phyloP scores from a whole-genome alignment of 2,329 filamentous ascomycete genomes.

The Cordyceps javanica region DNA sequence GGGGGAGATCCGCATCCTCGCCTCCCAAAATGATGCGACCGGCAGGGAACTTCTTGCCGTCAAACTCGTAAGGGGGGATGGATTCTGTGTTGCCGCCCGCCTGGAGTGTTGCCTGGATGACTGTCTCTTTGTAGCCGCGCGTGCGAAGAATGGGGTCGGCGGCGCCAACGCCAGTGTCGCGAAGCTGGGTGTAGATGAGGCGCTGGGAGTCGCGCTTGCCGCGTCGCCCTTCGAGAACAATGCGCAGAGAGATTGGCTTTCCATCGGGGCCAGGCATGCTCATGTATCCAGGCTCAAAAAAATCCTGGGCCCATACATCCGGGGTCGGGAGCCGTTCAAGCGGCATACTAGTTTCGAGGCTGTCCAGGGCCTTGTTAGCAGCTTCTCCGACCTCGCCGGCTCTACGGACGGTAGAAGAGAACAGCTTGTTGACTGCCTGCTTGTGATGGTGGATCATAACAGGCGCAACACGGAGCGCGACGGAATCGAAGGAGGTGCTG shows the following conservation, averaged over 20 bases:
- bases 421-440: background rate
- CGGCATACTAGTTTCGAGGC: background rate
- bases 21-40: background rate
- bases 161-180: background rate
- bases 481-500: background rate
- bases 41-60: background rate
- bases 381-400: too few species aligned
- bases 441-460: background rate
- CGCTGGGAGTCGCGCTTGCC: background rate
- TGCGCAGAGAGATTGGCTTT: slow-evolving; percentile 8
- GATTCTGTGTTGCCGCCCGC: background rate
- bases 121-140: background rate
- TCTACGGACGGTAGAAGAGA: background rate
- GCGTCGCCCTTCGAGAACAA: background rate
- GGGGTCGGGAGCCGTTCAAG: background rate
- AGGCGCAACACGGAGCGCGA: background rate
- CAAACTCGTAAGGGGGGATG: background rate
- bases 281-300: background rate
- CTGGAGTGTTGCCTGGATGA: background rate
- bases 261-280: slow-evolving; percentile 1
- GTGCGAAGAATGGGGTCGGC: background rate
- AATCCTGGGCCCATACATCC: background rate
- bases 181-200: background rate
- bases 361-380: background rate
- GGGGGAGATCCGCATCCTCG: background rate